These are phyloP conservation scores for Rhizophora mangle DNA, from an alignment of 345 rosid genomes.

Conservation along the genomic window DNA sequence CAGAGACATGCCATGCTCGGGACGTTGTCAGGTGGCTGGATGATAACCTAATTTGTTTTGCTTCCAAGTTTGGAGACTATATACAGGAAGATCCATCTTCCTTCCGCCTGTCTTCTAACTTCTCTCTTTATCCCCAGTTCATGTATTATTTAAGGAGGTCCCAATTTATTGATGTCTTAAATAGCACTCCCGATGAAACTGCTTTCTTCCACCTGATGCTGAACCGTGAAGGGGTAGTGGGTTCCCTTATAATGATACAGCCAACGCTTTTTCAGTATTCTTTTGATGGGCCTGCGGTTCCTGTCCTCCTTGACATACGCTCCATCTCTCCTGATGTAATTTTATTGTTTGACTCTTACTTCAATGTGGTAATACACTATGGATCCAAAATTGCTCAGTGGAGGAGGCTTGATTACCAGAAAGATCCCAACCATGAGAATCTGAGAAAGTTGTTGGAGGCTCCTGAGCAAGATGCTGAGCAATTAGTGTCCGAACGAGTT, in stretches of 20 bases:
- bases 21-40: constrained; percentile 93
- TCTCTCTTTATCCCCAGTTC: constrained; percentile 94
- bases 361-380: constrained; percentile 78
- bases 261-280: constrained; percentile 89
- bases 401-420: constrained; percentile 80
- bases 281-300: constrained; percentile 90
- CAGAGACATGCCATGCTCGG: constrained; percentile 64
- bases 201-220: constrained; percentile 81
- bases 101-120: constrained; percentile 76
- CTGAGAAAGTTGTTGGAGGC: constrained; percentile 83
- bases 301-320: constrained; percentile 87
- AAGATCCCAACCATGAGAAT: constrained; percentile 79
- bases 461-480: constrained; percentile 68
- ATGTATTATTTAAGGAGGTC: constrained; percentile 94
- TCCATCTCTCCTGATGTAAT: constrained; percentile 73
- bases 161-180: constrained; percentile 91
- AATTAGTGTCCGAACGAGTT: constrained; percentile 61
- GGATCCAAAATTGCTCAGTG: constrained; percentile 91
- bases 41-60: constrained; percentile 66
- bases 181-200: constrained; percentile 85
- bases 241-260: constrained; percentile 90
- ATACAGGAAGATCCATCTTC: constrained; percentile 89
- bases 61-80: constrained; percentile 88
- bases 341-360: constrained; percentile 86
- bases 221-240: constrained; percentile 87